Base-by-base conservation (phyloP, 768 basidiomycete species). In the Lentinula raphanica region DNA sequence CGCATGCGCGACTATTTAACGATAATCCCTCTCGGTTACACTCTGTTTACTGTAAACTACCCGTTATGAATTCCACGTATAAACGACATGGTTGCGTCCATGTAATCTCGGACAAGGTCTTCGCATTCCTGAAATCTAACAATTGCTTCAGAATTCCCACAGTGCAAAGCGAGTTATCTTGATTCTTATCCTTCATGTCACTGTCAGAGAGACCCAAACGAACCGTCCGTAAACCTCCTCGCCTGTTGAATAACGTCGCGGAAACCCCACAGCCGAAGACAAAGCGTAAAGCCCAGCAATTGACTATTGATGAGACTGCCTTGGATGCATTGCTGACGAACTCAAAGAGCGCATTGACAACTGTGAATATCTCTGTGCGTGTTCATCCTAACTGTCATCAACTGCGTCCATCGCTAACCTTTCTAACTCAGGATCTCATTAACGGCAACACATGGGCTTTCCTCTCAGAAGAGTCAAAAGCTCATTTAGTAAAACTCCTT, bases 351-450 rank as follows among this genome's bases (percentile, higher is more conserved):
- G 66, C 73, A 17, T 68, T 84, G 8, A 78, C 79, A 9, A 73
- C 67, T 27, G 68, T 80, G 61, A 75, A 84, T 56, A 76, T 83
- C 58, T 72, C 77, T 62, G 84, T 85, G 71, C 69, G 78, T 74
- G 45, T 44, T 46, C 25, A 54, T 56, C 27, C 23, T 46, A 32
- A 40, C 49, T 58, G 54, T n/a, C n/a, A n/a, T n/a, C n/a, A n/a
- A n/a, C n/a, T n/a, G n/a, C n/a, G n/a, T n/a, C n/a, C n/a, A n/a
- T n/a, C n/a, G n/a, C n/a, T n/a, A n/a, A n/a, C n/a, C n/a, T 35
- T 40, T 49, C 46, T 60, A 60, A 59, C 54, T 58, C 68, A 82
- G 81, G 77, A 79, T 54, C 66, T 84, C 27, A 70, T 84, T 56
- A 83, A 82, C 60, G 64, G 64, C 6, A 65, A 66, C 36, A 73